Evolutionary conservation across 257 asterid species (phyloP), one percentile per base, ranked within the genome.

Genomic region (Nicotiana attenuata): DNA sequence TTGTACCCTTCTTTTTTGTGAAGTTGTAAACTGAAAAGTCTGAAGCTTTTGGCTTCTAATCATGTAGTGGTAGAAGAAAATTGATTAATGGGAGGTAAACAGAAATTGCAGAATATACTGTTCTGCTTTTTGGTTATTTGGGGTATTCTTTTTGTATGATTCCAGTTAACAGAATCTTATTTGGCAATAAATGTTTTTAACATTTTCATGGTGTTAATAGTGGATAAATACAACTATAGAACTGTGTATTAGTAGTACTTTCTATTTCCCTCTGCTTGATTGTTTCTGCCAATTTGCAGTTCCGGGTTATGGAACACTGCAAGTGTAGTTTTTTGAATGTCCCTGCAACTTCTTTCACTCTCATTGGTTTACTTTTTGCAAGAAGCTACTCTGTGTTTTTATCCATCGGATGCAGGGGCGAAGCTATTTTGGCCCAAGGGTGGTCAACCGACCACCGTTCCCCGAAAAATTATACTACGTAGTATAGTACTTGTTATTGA

Each of bases 91-190:
- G 29, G 50, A 11, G 1, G 50, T 56, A 45, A 19, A 13, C 1
- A 65, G 76, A 59, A 59, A 80, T 77, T 69, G 91, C 85, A 85
- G 90, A 89, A 87, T 84, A 76, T 59, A 75, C 78, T 76, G 85
- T 89, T 87, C 90, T 87, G 89, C 85, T 45, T 82, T 55, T 79
- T 56, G 75, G 50, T 55, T 31, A 28, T 65, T 38, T 68, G 7
- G 28, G 65, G 47, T 59, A 19, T 52, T 59, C 63, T 33, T 47
- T 55, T 33, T 77, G 79, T 35, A 69, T 64, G 73, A 19, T 76
- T 77, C 61, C 24, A 84, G 55, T 63, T 26, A n/a, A 9, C 28
- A 33, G 64, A 75, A 50, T 45, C 14, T 11, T 26, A 13, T 50
- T 59, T 59, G 68, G 8, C 56, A 33, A 59, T 59, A 17, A 55